phyloP scores from a whole-genome alignment of 768 basidiomycete genomes.

The Tulasnella sp. region DNA sequence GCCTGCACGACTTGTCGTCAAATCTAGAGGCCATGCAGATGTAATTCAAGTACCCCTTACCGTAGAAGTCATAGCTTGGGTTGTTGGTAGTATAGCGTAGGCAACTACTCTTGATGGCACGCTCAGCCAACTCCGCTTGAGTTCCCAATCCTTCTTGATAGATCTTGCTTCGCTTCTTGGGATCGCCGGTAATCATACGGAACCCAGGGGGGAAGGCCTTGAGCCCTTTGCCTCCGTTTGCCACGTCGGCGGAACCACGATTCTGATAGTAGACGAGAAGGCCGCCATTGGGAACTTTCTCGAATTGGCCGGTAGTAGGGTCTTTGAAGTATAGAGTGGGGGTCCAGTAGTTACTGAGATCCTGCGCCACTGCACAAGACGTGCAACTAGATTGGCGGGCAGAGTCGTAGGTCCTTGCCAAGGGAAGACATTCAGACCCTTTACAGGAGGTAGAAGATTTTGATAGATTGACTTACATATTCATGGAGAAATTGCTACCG shows the following conservation, averaged over 20 bases:
- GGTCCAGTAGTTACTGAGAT: slow-evolving; percentile 27
- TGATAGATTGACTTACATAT: not conserved
- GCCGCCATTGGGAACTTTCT: slow-evolving; percentile 25
- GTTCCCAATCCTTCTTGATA: slow-evolving; percentile 33
- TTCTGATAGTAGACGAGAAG: slow-evolving; percentile 28
- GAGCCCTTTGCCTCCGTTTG: slow-evolving; percentile 13
- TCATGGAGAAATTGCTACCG: slow-evolving; percentile 12
- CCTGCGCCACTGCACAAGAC: slow-evolving; percentile 16
- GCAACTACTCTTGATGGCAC: slow-evolving; percentile 43
- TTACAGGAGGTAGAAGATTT: not conserved
- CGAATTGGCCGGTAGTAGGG: slow-evolving; percentile 13
- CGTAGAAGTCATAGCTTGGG: not conserved
- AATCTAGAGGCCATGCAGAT: too few relatives aligned
- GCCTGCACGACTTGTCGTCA: too few relatives aligned
- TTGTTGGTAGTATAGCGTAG: slow-evolving; percentile 29
- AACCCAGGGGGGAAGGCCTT: slow-evolving; percentile 26
- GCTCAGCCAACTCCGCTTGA: slow-evolving; percentile 42
- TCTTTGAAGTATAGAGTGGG: slow-evolving; percentile 27
- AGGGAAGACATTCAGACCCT: not conserved
- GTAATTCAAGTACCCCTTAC: too few relatives aligned
- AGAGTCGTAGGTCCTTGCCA: slow-evolving; percentile 21
- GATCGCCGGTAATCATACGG: slow-evolving; percentile 28
- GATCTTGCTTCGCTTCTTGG: slow-evolving; percentile 11
- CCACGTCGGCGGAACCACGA: slow-evolving; percentile 9
- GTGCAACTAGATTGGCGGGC: slow-evolving; percentile 25